phyloP scores from a whole-genome alignment of 805 yeast species.

The Lachancea fermentati region DNA sequence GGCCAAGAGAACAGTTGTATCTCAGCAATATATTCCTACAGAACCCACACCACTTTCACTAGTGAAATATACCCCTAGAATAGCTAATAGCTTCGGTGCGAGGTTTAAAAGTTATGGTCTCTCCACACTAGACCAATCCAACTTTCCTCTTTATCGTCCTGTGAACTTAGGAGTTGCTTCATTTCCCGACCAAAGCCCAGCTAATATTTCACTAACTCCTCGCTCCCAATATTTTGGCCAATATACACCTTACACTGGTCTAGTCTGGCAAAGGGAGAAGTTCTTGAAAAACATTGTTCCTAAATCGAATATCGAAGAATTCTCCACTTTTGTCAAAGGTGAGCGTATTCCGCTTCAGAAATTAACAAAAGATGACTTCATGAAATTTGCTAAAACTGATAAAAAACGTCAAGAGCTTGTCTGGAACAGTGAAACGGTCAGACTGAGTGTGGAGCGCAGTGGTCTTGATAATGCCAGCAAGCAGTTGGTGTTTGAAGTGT shows the following conservation, averaged over 20 bases:
- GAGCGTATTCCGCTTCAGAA: constrained; percentile 15
- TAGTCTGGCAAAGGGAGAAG: constrained; percentile 21
- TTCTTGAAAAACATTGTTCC: constrained; percentile 20
- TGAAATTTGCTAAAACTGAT: constrained; percentile 15
- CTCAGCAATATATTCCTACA: constrained; percentile 18
- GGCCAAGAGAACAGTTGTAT: constrained; percentile 4
- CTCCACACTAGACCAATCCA: constrained; percentile 16
- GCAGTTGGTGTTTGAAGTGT: constrained; percentile 22
- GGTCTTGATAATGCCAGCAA: constrained; percentile 15
- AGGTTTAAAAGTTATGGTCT: constrained; percentile 21
- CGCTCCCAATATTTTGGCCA: constrained; percentile 66
- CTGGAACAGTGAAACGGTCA: constrained; percentile 20
- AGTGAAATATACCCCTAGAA: constrained; percentile 20
- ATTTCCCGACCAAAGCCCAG: constrained; percentile 7
- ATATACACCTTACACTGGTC: constrained; percentile 52
- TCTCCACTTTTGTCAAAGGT: constrained; percentile 20
- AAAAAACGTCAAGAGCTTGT: constrained; percentile 14
- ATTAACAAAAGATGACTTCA: constrained; percentile 11
- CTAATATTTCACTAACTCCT: constrained; percentile 27
- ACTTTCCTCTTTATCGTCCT: constrained; percentile 24
- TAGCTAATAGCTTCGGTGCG: constrained; percentile 16
- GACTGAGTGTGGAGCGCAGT: constrained; percentile 21
- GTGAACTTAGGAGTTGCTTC: constrained; percentile 19
- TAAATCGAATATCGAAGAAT: constrained; percentile 11
- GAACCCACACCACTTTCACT: constrained; percentile 24